Conservation (phyloP, 345 rosid species). For the Populus davidiana region DNA sequence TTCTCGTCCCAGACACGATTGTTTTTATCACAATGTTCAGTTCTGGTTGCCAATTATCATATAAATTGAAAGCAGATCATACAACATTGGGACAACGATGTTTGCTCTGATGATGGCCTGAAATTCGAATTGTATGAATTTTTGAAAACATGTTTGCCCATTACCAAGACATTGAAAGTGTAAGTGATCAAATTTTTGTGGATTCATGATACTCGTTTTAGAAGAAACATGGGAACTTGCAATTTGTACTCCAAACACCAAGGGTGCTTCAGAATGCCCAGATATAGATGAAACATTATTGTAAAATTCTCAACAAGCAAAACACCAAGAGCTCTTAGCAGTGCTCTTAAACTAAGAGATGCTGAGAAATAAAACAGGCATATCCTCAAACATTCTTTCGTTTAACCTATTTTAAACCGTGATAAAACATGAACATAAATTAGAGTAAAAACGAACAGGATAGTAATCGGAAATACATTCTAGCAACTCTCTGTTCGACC, state of each 20-base stretch:
- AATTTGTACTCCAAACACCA: neutral
- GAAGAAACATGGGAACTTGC: neutral
- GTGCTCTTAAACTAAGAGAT: neutral
- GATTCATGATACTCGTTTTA: neutral
- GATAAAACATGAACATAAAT: neutral
- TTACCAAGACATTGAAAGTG: neutral
- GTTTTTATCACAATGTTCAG: neutral
- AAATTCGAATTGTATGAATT: neutral
- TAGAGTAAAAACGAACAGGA: no score
- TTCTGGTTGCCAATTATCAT: neutral
- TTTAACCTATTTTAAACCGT: neutral
- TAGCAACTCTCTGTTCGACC: slow-evolving; percentile 1
- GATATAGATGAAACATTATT: neutral
- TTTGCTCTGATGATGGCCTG: neutral
- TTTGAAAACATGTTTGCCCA: neutral
- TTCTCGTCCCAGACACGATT: neutral
- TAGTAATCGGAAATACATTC: neutral
- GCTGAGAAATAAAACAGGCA: neutral
- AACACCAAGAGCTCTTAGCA: neutral
- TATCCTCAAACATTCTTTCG: neutral
- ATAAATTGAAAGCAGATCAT: neutral
- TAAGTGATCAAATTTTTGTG: no score
- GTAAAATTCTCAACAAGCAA: neutral
- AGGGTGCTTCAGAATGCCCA: neutral
- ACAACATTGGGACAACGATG: neutral